Evolutionary conservation across 306 rosid species (phyloP).

Genomic region (Elaeagnus macrophylla): DNA sequence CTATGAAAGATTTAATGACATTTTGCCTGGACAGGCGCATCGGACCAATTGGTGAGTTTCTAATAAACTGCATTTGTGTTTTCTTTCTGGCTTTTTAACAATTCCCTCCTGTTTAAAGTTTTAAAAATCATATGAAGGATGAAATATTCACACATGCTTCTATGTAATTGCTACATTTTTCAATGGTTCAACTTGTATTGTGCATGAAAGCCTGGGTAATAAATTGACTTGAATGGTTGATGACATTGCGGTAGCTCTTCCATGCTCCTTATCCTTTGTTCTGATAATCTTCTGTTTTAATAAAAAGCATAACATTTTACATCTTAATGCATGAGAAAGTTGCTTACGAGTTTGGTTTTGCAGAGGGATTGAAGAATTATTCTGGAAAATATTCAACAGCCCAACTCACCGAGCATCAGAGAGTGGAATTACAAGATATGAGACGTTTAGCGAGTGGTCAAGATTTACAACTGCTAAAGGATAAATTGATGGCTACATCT

Average conservation of each 20-base stretch:
- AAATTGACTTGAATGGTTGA: too few relatives aligned
- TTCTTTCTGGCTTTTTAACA: too few relatives aligned
- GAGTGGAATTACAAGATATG: constrained; percentile 4
- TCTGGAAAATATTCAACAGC: not conserved
- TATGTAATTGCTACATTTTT: too few relatives aligned
- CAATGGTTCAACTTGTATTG: too few relatives aligned
- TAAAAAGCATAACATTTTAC: too few relatives aligned
- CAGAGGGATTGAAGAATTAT: constrained; percentile 23
- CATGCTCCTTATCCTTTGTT: too few relatives aligned
- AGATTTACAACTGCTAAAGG: not conserved
- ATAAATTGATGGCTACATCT: constrained; percentile 7
- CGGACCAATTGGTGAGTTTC: constrained; percentile 36
- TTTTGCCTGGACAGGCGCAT: constrained; percentile 17
- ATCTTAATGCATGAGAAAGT: not conserved
- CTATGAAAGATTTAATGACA: constrained; percentile 33
- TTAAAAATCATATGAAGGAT: not conserved
- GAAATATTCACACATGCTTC: too few relatives aligned
- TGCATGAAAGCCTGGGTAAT: too few relatives aligned
- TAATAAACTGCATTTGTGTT: constrained; percentile 1
- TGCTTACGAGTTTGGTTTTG: not conserved
- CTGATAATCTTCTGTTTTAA: too few relatives aligned
- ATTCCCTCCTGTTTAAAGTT: not conserved
- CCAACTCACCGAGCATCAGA: not conserved
- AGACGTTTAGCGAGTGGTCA: constrained; percentile 2
- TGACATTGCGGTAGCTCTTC: too few relatives aligned